Evolutionary conservation across 2,329 filamentous ascomycete genomes (phyloP), one percentile per base, ranked within the genome.

Genomic region (Aureobasidium subglaciale): DNA sequence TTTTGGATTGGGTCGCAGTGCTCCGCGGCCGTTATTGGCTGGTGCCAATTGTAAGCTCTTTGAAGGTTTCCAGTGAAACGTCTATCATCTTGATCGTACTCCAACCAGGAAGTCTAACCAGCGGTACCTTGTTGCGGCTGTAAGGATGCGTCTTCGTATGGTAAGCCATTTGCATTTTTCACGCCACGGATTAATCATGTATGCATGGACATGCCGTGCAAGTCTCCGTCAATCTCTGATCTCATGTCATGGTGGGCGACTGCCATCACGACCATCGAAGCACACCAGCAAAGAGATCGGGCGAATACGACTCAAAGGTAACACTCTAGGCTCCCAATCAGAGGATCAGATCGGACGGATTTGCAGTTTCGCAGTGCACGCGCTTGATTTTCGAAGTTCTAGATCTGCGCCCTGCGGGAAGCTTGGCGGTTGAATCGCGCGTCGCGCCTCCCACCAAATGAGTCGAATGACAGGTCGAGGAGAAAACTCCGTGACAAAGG

Each of bases 381-480:
- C 32, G 32, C 30, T 20, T 49, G 45, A 20, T 18, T 24, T 4
- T 10, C 10, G 16, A 35, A 9, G n/a, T 20, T 38, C 46, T 50
- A 50, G 46, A 50, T n/a, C 24, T 15, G 8, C 34, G 46, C 46
- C 46, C 22, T 38, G 34, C 11, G 20, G n/a, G 25, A 18, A 16
- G 32, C 46, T 50, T 50, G 46, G 46, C 34, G 18, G 27, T 15
- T n/a, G 27, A 22, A 32, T 45, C 27, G 42, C 42, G 27, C 42
- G 16, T 15, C 22, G n/a, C 30, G 15, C 13, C n/a, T 9, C 27
- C 22, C 46, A 29, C 18, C 30, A 35, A 50, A 50, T 50, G 46
- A 50, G 32, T 27, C 30, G 30, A 50, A 50, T 50, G 46, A 50
- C 46, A 50, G 46, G 22, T 38, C 46, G n/a, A 50, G 46, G 34